Evolutionary conservation across 2,329 filamentous ascomycete species (phyloP).

Genomic region (Annulohypoxylon truncatum): DNA sequence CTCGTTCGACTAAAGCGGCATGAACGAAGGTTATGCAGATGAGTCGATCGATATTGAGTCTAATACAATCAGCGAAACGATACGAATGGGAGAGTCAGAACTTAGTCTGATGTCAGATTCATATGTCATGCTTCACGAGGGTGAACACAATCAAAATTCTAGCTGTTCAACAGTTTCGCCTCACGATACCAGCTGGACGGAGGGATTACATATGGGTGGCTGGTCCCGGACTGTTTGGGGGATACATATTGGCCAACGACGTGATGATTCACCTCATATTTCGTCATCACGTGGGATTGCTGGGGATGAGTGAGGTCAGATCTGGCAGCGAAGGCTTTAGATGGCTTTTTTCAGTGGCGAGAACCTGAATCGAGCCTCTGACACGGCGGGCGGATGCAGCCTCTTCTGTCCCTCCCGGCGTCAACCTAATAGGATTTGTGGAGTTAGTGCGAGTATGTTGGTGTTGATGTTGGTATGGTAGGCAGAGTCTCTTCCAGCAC

Average conservation of each 20-base stretch:
- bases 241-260: constrained; percentile 5
- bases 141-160: constrained; percentile 17
- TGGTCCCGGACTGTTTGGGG: not conserved
- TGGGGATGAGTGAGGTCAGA: constrained; percentile 38
- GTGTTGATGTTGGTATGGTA: constrained; percentile 5
- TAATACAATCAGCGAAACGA: constrained; percentile 12
- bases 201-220: constrained; percentile 14
- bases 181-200: constrained; percentile 1
- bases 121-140: constrained; percentile 25
- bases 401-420: constrained; percentile 18
- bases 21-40: not conserved
- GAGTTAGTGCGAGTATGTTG: constrained; percentile 4
- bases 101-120: constrained; percentile 38
- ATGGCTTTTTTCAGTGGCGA: constrained; percentile 29
- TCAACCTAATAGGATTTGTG: constrained; percentile 26
- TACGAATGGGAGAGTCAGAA: constrained; percentile 7
- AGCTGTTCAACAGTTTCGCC: not conserved
- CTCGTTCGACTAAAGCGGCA: constrained; percentile 13
- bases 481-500: constrained; percentile 29
- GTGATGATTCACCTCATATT: constrained; percentile 34
- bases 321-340: constrained; percentile 22
- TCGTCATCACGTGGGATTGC: constrained; percentile 46
- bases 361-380: constrained; percentile 24
- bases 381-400: constrained; percentile 22
- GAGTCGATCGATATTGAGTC: constrained; percentile 8